Base-by-base conservation (phyloP, 352 stramenopile genomes). In the Phytophthora pini region DNA sequence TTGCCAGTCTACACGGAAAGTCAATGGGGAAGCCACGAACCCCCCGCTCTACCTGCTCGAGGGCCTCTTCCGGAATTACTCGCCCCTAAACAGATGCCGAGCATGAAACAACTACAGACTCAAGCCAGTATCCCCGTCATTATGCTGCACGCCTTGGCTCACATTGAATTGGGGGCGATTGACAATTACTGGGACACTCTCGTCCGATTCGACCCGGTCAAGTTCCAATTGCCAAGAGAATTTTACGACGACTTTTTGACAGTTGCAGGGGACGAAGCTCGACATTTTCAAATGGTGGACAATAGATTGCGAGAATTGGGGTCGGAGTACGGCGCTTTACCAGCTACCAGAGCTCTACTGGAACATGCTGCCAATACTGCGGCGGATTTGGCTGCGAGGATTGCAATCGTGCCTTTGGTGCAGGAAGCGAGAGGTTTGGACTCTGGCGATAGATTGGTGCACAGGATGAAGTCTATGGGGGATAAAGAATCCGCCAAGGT, bases 181-280 rank as follows among this genome's bases (percentile, higher is more conserved):
- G 87, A 95, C 65, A 95, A 95, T 55, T 95, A 95, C 64, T 94
- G 85, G 87, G 87, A 95, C 64, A 95, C 87, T 29, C 55, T 95
- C 48, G 84, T 92, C 48, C 87, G 87, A 29, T 95, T 94, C 49
- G 79, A 93, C 51, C 87, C 85, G 7, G 36, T 56, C 0, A 41
- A 29, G 24, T 79, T 90, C 45, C 34, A 76, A 6, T 49, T 94
- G 15, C 71, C 87, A 2, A 64, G 59, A 20, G 80, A 56, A 5
- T 95, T 93, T 56, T 95, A 93, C 51, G 63, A 83, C 36, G 87
- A 95, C 34, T 93, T 94, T 24, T 52, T 93, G 9, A 72, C 61
- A 5, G 85, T 94, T 17, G 85, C 84, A 41, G 77, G 72, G 27
- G 87, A 95, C 53, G 87, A 94, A 60, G 83, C 82, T 22, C 70